These are phyloP conservation scores for Pythium dissotocum DNA, from an alignment of 352 stramenopile genomes.

Conservation along the genomic window DNA sequence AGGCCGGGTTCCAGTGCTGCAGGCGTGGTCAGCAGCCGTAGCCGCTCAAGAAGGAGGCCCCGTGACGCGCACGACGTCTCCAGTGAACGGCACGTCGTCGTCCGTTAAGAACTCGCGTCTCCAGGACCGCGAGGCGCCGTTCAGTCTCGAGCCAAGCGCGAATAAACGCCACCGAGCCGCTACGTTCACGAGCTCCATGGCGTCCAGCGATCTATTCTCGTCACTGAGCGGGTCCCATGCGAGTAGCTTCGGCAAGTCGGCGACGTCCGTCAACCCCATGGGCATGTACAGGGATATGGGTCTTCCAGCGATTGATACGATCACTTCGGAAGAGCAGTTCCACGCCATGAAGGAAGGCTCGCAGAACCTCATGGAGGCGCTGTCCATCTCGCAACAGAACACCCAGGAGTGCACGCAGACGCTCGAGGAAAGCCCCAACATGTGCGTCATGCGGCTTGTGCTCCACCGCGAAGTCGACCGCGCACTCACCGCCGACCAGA, in stretches of 20 bases:
- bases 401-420: conserved; percentile 77
- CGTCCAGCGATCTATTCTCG: conserved; percentile 18
- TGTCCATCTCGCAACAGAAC: conserved; percentile 77
- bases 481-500: conserved; percentile 56
- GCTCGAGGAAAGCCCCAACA: conserved; percentile 55
- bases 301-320: conserved; percentile 9
- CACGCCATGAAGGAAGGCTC: conserved; percentile 50
- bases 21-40: conserved; percentile 16
- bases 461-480: conserved; percentile 69
- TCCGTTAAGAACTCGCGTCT: conserved; percentile 15
- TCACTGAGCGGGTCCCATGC: conserved; percentile 1
- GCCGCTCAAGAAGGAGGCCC: conserved; percentile 4
- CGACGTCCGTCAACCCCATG: not conserved
- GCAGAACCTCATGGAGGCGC: conserved; percentile 62
- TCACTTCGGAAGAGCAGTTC: conserved; percentile 35
- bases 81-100: conserved; percentile 1
- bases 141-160: conserved; percentile 14
- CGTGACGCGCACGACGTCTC: conserved; percentile 23
- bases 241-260: not conserved
- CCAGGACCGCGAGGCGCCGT: conserved; percentile 22
- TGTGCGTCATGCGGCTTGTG: conserved; percentile 61
- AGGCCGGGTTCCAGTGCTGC: conserved; percentile 8
- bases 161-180: conserved; percentile 26
- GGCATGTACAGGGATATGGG: conserved; percentile 14
- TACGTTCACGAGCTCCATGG: conserved; percentile 14